Conservation (phyloP, 2,329 filamentous ascomycete species). For the Cercospora sp. region DNA sequence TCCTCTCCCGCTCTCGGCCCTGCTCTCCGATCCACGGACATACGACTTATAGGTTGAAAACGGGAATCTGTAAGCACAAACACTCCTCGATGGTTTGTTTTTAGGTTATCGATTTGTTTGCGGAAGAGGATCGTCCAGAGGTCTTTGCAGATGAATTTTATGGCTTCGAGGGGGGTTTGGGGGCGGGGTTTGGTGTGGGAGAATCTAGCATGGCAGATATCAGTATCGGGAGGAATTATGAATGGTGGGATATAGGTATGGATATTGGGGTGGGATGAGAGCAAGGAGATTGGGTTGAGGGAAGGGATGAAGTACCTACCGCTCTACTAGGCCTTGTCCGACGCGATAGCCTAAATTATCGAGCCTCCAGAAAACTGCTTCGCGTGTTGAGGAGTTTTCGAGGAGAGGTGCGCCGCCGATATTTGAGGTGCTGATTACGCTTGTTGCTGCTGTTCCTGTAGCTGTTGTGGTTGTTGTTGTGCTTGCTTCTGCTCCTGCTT, state of each 20-base stretch:
- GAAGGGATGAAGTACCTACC: slow-evolving; percentile 54
- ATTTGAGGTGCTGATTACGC: slow-evolving; percentile 10
- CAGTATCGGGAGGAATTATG: too few relatives aligned
- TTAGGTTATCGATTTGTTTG: slow-evolving; percentile 98
- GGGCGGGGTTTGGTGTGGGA: slow-evolving; percentile 67
- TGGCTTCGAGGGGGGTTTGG: slow-evolving; percentile 87
- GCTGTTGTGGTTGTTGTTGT: slow-evolving; percentile 12
- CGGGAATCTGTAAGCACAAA: slow-evolving; percentile 93
- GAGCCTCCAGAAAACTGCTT: slow-evolving; percentile 80
- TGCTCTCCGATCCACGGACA: slow-evolving; percentile 68
- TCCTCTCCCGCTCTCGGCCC: slow-evolving; percentile 38
- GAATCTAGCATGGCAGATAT: neutral
- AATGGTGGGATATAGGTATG: too few relatives aligned
- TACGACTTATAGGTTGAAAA: slow-evolving; percentile 83
- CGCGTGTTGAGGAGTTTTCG: slow-evolving; percentile 73
- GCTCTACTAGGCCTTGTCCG: slow-evolving; percentile 85
- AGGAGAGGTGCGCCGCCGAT: slow-evolving; percentile 20
- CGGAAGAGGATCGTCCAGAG: slow-evolving; percentile 91
- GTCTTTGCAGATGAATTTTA: slow-evolving; percentile 99
- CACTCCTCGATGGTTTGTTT: slow-evolving; percentile 95
- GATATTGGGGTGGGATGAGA: too few relatives aligned
- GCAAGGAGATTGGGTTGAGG: too few relatives aligned
- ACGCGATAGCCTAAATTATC: slow-evolving; percentile 88
- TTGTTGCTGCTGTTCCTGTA: slow-evolving; percentile 12
- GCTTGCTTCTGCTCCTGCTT: slow-evolving; percentile 8